These are phyloP conservation scores for Globisporangium nagaii DNA, from an alignment of 352 stramenopile genomes.

Conservation along the genomic window DNA sequence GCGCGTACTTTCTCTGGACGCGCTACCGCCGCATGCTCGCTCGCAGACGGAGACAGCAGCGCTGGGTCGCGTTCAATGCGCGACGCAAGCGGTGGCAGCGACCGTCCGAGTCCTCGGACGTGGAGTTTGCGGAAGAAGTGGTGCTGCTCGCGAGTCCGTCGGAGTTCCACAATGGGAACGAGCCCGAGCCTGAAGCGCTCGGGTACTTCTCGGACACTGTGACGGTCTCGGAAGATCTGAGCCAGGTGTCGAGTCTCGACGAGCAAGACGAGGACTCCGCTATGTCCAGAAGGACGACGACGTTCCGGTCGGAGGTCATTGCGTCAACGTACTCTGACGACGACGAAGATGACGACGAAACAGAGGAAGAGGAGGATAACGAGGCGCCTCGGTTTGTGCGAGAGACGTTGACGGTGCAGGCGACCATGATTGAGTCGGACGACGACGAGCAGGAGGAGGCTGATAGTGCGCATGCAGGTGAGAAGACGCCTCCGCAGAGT, in stretches of 20 bases:
- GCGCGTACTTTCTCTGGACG: conserved; percentile 21
- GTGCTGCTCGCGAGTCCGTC: conserved; percentile 21
- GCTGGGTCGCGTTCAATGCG: conserved; percentile 2
- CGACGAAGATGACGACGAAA: neutral
- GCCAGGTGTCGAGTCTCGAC: neutral
- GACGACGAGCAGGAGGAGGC: no score
- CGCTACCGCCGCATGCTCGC: conserved; percentile 16
- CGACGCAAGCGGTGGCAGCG: conserved; percentile 29
- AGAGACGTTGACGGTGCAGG: no score
- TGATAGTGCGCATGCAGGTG: no score
- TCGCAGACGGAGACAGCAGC: conserved; percentile 1
- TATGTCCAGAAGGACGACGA: neutral
- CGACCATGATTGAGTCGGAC: no score
- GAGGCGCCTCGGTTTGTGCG: no score
- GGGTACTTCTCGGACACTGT: neutral
- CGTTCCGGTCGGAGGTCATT: neutral
- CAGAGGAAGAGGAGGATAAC: neutral
- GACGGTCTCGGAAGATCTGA: neutral
- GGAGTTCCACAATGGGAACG: neutral
- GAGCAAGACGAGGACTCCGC: neutral
- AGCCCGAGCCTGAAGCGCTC: conserved; percentile 12
- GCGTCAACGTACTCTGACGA: neutral
- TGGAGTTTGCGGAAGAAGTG: conserved; percentile 33
- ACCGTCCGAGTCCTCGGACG: conserved; percentile 11
- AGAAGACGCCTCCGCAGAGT: no score